phyloP scores from a whole-genome alignment of 805 yeast species.

The Candida yuanshanica region DNA sequence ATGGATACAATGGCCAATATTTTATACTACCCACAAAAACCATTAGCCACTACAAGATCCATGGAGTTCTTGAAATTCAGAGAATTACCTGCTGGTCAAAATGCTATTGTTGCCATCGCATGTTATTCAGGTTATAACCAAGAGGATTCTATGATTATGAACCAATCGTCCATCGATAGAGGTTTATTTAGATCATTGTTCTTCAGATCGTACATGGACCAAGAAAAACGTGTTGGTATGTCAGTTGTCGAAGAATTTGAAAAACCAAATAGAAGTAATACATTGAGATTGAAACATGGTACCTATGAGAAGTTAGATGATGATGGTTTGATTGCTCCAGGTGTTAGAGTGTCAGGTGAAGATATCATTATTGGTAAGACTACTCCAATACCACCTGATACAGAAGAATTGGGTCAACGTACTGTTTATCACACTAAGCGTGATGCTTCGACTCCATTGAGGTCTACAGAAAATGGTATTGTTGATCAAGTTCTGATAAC shows the following conservation, averaged over 20 bases:
- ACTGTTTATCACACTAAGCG: conserved; percentile 97
- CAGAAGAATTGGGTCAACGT: conserved; percentile 97
- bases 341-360: conserved; percentile 97
- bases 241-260: conserved; percentile 96
- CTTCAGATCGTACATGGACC: conserved; percentile 97
- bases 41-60: conserved; percentile 94
- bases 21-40: conserved; percentile 95
- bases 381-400: conserved; percentile 98
- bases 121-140: conserved; percentile 99
- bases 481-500: conserved; percentile 96
- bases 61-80: conserved; percentile 97
- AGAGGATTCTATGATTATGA: conserved; percentile 99
- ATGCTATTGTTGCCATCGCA: conserved; percentile 95
- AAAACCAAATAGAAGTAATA: conserved; percentile 91
- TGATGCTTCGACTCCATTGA: conserved; percentile 95
- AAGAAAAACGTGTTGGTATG: conserved; percentile 98
- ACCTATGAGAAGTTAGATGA: conserved; percentile 97
- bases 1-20: conserved; percentile 99
- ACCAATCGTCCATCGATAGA: conserved; percentile 94
- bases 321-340: conserved; percentile 97
- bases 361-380: conserved; percentile 98
- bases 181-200: conserved; percentile 94
- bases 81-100: conserved; percentile 98
- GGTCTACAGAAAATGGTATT: conserved; percentile 96
- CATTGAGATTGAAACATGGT: conserved; percentile 93